Conservation (phyloP, 164 flowering plant species). For the Liriodendron chinense region DNA sequence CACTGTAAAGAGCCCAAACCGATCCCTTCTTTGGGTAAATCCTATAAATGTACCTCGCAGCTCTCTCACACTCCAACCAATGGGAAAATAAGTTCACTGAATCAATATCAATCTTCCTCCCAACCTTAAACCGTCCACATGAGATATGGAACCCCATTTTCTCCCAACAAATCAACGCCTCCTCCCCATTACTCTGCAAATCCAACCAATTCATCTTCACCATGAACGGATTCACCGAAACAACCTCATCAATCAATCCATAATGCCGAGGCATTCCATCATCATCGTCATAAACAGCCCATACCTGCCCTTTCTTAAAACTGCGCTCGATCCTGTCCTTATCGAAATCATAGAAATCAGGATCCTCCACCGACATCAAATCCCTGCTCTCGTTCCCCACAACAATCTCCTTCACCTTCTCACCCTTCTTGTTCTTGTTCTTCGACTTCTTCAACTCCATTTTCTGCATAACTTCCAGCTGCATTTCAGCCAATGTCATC, state of each 20-base stretch:
- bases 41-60: conserved; percentile 66
- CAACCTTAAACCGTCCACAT: conserved; percentile 73
- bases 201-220: conserved; percentile 78
- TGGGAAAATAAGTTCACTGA: conserved; percentile 78
- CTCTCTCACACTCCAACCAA: conserved; percentile 70
- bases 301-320: conserved; percentile 79
- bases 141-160: conserved; percentile 45
- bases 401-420: conserved; percentile 8
- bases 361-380: conserved; percentile 63
- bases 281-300: conserved; percentile 81
- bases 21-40: conserved; percentile 88
- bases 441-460: background rate
- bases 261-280: conserved; percentile 96
- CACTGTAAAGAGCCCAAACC: conserved; percentile 79
- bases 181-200: conserved; percentile 46
- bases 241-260: conserved; percentile 68
- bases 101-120: conserved; percentile 36
- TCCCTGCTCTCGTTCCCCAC: conserved; percentile 17
- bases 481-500: conserved; percentile 74
- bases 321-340: conserved; percentile 70
- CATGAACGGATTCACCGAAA: conserved; percentile 65
- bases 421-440: conserved; percentile 1
- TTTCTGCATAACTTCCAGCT: conserved; percentile 29
- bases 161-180: conserved; percentile 35
- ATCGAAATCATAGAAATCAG: conserved; percentile 88